These are phyloP conservation scores for Candida labiduridarum DNA, from an alignment of 1,139 yeast genomes.

Conservation along the genomic window DNA sequence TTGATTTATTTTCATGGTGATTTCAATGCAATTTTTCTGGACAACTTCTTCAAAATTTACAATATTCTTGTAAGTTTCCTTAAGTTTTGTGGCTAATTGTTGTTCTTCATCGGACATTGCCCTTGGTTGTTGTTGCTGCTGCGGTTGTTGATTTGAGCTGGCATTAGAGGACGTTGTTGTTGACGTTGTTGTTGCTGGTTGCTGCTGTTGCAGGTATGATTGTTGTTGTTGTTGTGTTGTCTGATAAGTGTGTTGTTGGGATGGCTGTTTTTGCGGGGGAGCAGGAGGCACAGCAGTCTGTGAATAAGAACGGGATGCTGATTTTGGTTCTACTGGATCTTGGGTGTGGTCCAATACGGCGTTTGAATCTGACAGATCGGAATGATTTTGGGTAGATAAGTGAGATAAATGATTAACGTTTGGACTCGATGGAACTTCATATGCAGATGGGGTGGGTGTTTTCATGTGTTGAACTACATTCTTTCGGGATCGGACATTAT, in stretches of 20 bases:
- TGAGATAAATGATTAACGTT: conserved; percentile 32
- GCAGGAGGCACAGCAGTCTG: conserved; percentile 3
- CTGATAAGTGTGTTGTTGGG: conserved; percentile 4
- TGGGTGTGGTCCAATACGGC: conserved; percentile 16
- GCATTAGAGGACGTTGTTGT: conserved; percentile 4
- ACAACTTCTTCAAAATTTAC: conserved; percentile 68
- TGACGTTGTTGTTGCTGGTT: conserved; percentile 5
- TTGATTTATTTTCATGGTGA: conserved; percentile 54
- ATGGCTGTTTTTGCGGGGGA: conserved; percentile 5
- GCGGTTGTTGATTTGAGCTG: conserved; percentile 14
- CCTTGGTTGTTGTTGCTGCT: conserved; percentile 23
- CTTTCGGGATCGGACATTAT: conserved; percentile 11
- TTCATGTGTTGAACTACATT: conserved; percentile 21
- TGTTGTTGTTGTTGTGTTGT: conserved; percentile 9
- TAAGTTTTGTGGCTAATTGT: conserved; percentile 66
- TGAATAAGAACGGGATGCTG: conserved; percentile 3
- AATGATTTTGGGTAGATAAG: conserved; percentile 33
- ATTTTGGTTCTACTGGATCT: conserved; percentile 8
- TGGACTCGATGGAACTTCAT: conserved; percentile 48
- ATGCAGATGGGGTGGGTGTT: conserved; percentile 47
- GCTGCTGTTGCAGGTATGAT: conserved; percentile 13
- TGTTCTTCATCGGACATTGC: conserved; percentile 68
- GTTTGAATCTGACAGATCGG: conserved; percentile 48
- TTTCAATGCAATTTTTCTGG: conserved; percentile 65
- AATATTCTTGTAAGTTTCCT: conserved; percentile 72